These are phyloP conservation scores for Eucalyptus tenuipes DNA, from an alignment of 345 rosid species.

Conservation along the genomic window DNA sequence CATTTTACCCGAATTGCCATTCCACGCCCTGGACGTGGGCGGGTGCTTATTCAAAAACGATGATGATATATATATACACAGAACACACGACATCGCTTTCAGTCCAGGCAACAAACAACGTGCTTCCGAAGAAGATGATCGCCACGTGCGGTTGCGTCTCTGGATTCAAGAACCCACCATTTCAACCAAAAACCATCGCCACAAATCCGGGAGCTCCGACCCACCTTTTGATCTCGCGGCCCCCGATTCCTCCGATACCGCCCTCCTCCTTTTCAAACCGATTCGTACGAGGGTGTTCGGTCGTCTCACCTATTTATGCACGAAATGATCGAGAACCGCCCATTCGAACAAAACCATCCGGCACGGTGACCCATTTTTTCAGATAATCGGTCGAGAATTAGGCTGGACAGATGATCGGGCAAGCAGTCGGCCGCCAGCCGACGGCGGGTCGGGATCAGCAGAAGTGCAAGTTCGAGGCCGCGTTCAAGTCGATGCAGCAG, in stretches of 20 bases:
- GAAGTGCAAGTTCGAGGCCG: constrained; percentile 1
- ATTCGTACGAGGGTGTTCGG: neutral
- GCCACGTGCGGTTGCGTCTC: neutral
- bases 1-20: no score
- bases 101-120: neutral
- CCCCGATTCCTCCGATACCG: neutral
- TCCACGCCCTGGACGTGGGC: neutral
- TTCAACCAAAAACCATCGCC: neutral
- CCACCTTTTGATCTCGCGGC: neutral
- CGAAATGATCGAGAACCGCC: neutral
- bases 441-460: neutral
- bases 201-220: neutral
- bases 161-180: neutral
- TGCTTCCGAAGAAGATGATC: neutral
- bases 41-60: neutral
- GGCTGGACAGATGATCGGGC: neutral
- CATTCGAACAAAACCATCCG: neutral
- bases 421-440: neutral
- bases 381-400: neutral
- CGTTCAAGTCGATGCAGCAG: neutral
- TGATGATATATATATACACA: neutral
- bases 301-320: neutral
- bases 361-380: neutral
- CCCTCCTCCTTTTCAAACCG: neutral
- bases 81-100: neutral